phyloP scores from a whole-genome alignment of 495 filamentous ascomycete species.

The Thermothielavioides terrestris region DNA sequence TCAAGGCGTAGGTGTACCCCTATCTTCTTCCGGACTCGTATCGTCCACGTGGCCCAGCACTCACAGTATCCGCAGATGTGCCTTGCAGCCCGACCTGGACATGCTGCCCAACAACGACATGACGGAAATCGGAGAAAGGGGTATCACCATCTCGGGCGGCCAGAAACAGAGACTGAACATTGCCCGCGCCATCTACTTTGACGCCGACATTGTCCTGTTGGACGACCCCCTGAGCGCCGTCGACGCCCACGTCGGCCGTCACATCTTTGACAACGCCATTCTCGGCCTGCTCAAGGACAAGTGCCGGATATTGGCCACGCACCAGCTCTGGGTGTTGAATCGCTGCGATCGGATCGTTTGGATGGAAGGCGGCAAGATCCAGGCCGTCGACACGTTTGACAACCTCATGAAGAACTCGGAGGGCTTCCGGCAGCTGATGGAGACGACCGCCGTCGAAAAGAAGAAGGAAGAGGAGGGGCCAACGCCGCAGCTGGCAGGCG shows the following conservation, averaged over 20 bases:
- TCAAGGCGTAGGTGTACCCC: conserved; percentile 35
- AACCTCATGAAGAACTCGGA: conserved; percentile 70
- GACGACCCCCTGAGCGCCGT: conserved; percentile 79
- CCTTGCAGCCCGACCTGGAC: conserved; percentile 61
- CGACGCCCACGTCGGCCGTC: conserved; percentile 80
- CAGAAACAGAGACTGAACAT: conserved; percentile 82
- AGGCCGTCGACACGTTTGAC: conserved; percentile 78
- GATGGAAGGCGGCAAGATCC: conserved; percentile 78
- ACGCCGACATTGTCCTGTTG: conserved; percentile 73
- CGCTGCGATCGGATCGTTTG: conserved; percentile 86
- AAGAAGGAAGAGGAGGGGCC: conserved; percentile 41
- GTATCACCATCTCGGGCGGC: conserved; percentile 73
- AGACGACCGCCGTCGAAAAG: conserved; percentile 68
- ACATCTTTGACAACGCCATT: conserved; percentile 95
- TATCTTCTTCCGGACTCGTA: too few relatives aligned
- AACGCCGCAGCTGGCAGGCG: conserved; percentile 35
- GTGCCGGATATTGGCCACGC: conserved; percentile 83
- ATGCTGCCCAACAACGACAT: conserved; percentile 65
- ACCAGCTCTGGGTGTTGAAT: conserved; percentile 85
- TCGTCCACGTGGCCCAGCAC: background rate
- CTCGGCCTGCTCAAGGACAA: conserved; percentile 82
- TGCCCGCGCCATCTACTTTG: conserved; percentile 75
- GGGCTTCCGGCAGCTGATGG: conserved; percentile 73
- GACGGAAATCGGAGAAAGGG: conserved; percentile 72
- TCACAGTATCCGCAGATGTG: conserved; percentile 47